Evolutionary conservation across 306 rosid species (phyloP).

Genomic region (Trifolium fragiferum): DNA sequence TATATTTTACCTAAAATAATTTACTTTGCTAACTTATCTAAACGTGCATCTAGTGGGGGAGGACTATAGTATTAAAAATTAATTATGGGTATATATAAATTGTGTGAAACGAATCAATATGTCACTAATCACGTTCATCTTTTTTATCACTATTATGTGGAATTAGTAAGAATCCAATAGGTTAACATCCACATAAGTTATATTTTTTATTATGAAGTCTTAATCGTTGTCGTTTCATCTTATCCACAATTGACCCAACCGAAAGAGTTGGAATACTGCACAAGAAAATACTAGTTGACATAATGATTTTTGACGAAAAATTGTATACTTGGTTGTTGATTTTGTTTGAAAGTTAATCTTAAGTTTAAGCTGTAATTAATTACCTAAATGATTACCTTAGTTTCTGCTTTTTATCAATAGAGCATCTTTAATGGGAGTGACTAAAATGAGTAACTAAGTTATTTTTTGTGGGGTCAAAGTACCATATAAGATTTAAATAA

Average conservation of each 20-base stretch:
- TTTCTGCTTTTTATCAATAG: not conserved
- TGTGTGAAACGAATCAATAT: constrained; percentile 58
- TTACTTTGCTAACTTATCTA: constrained; percentile 10
- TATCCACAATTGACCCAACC: constrained; percentile 41
- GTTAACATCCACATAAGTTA: constrained; percentile 38
- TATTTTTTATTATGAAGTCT: constrained; percentile 23
- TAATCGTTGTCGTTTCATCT: constrained; percentile 32
- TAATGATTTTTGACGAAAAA: not conserved
- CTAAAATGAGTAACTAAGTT: too few species aligned
- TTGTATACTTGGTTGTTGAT: not conserved
- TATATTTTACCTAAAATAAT: constrained; percentile 1
- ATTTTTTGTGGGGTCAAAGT: too few species aligned
- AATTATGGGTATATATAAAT: not conserved
- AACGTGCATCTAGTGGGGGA: constrained; percentile 32
- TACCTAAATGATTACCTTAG: not conserved
- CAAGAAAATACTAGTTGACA: constrained; percentile 8
- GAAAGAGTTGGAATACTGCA: not conserved
- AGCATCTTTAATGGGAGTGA: too few species aligned
- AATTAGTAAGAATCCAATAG: constrained; percentile 29
- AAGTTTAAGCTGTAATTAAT: constrained; percentile 26
- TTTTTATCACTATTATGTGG: constrained; percentile 19
- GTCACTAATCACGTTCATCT: constrained; percentile 39
- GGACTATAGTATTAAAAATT: not conserved
- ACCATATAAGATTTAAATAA: too few species aligned
- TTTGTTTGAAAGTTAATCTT: not conserved